These are phyloP conservation scores for Haplosporangium sp. DNA, from an alignment of 371 early-diverging fungal species.

Conservation along the genomic window DNA sequence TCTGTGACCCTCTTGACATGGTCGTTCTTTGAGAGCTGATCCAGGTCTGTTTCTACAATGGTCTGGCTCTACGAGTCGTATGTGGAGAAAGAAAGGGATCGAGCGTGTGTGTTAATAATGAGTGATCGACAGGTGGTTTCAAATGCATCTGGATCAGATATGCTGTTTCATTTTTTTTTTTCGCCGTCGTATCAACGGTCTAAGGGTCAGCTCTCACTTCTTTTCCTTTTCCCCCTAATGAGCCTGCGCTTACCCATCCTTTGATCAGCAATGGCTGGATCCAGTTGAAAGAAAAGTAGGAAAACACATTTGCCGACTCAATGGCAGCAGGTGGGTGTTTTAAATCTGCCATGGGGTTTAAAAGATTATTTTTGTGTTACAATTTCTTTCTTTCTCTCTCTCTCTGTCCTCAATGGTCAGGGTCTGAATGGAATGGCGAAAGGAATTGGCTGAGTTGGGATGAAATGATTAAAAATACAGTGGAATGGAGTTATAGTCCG, in stretches of 20 bases:
- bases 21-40: conserved; percentile 40
- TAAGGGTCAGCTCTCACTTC: no score
- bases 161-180: background rate
- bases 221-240: no score
- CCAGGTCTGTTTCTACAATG: conserved; percentile 35
- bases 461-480: no score
- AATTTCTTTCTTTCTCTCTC: background rate
- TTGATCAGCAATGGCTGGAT: conserved; percentile 43
- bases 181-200: background rate
- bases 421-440: background rate
- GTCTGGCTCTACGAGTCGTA: conserved; percentile 21
- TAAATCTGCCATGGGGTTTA: conserved; percentile 21
- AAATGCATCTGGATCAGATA: background rate
- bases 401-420: background rate
- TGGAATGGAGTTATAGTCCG: no score
- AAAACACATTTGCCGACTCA: conserved; percentile 31
- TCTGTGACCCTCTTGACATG: conserved; percentile 43
- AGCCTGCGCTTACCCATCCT: conserved; percentile 36
- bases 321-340: conserved; percentile 46
- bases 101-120: conserved; percentile 1
- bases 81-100: background rate
- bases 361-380: no score
- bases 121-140: background rate
- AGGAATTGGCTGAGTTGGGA: no score
- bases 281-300: conserved; percentile 53